A percentile compares a stretch with the other conserved stretches of the same genome.
phyloP scores from a whole-genome alignment of 2,329 filamentous ascomycete genomes.

The Aureobasidium sp. region DNA sequence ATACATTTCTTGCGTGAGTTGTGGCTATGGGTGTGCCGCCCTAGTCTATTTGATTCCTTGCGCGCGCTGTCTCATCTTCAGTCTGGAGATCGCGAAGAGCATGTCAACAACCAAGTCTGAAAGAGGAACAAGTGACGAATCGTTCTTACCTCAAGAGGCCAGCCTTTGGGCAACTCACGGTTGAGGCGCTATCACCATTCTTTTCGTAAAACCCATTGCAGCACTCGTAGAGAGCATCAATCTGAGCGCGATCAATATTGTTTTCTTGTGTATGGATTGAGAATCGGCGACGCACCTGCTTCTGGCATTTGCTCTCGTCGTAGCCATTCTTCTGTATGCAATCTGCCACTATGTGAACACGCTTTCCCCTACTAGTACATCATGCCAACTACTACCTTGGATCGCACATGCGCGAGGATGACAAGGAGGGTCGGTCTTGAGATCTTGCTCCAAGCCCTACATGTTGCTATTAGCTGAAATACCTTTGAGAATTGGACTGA shows the following conservation, averaged over 20 bases:
- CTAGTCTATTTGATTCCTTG: constrained; percentile 25
- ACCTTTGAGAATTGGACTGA: not conserved
- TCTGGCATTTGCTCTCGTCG: constrained; percentile 75
- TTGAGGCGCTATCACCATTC: constrained; percentile 66
- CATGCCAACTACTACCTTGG: constrained; percentile 52
- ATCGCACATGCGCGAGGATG: constrained; percentile 86
- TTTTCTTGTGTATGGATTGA: not conserved
- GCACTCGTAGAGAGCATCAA: constrained; percentile 87
- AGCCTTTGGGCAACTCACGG: constrained; percentile 78
- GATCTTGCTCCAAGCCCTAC: constrained; percentile 52
- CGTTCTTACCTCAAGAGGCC: constrained; percentile 53
- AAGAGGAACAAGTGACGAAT: not conserved
- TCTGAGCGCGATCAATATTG: constrained; percentile 19
- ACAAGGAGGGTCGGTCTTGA: constrained; percentile 69
- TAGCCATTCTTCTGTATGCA: constrained; percentile 80
- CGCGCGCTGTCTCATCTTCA: constrained; percentile 76
- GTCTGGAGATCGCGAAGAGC: constrained; percentile 23
- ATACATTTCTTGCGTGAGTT: not conserved
- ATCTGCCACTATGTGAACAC: constrained; percentile 40
- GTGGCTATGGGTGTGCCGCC: not conserved
- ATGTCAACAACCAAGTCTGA: not conserved
- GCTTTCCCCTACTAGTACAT: not conserved
- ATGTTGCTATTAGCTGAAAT: not conserved
- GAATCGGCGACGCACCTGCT: constrained; percentile 28
- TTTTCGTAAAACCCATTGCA: constrained; percentile 81